These are phyloP conservation scores for Boletellus emodensis DNA, from an alignment of 768 basidiomycete species.

Conservation along the genomic window DNA sequence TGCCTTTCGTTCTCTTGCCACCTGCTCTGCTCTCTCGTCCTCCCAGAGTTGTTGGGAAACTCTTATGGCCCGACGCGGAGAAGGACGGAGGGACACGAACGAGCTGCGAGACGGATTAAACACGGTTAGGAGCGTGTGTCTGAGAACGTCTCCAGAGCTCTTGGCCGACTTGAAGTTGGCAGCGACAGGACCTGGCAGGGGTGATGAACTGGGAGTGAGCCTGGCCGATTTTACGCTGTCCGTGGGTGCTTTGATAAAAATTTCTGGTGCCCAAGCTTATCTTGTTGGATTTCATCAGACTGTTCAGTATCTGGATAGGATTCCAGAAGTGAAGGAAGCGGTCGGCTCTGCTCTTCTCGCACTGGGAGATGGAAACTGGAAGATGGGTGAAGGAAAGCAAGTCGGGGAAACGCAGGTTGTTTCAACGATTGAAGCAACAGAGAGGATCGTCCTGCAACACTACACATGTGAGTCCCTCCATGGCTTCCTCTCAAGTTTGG, in stretches of 20 bases:
- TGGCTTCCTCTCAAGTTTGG: not conserved
- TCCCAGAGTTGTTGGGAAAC: constrained; percentile 67
- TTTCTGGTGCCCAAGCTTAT: not conserved
- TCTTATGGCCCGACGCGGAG: constrained; percentile 49
- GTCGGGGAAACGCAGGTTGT: constrained; percentile 47
- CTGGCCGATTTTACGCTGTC: constrained; percentile 57
- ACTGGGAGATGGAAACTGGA: constrained; percentile 88
- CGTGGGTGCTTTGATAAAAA: constrained; percentile 36
- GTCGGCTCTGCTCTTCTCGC: constrained; percentile 62
- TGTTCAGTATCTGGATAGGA: constrained; percentile 60
- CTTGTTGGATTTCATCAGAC: constrained; percentile 41
- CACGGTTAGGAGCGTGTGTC: constrained; percentile 60
- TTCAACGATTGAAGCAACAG: constrained; percentile 46
- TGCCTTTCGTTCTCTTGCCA: constrained; percentile 73
- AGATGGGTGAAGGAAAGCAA: constrained; percentile 80
- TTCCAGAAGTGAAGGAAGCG: constrained; percentile 67
- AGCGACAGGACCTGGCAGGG: constrained; percentile 43
- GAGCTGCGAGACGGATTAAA: constrained; percentile 71
- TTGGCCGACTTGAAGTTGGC: constrained; percentile 74
- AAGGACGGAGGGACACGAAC: constrained; percentile 48
- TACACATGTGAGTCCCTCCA: constrained; percentile 55
- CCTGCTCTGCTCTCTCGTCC: constrained; percentile 55
- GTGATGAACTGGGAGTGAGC: constrained; percentile 59
- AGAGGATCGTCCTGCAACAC: constrained; percentile 64
- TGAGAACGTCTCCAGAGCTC: constrained; percentile 83